A percentile compares a stretch with the other conserved stretches of the same genome.
Conservation (phyloP, 805 yeast genomes). For the Starmera caribaea region DNA sequence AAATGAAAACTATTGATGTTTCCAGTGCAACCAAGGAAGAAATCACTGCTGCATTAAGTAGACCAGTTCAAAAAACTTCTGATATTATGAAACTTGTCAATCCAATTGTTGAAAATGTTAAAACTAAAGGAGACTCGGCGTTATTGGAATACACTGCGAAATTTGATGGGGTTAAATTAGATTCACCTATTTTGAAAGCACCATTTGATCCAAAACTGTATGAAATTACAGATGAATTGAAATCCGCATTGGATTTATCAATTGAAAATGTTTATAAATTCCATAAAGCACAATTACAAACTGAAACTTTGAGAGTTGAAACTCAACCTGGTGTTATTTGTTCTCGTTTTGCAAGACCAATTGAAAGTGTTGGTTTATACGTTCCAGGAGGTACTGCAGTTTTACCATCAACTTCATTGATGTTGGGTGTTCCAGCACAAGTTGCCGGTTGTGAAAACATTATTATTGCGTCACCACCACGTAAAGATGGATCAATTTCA, state of each 20-base stretch:
- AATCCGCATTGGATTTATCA: slow-evolving; percentile 80
- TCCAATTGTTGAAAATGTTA: slow-evolving; percentile 80
- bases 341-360: slow-evolving; percentile 91
- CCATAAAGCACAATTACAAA: slow-evolving; percentile 87
- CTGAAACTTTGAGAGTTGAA: slow-evolving; percentile 69
- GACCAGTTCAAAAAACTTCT: slow-evolving; percentile 94
- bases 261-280: slow-evolving; percentile 82
- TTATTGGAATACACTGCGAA: slow-evolving; percentile 82
- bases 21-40: slow-evolving; percentile 31
- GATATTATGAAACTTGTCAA: slow-evolving; percentile 88
- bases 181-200: slow-evolving; percentile 68
- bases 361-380: slow-evolving; percentile 89
- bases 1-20: slow-evolving; percentile 36
- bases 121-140: slow-evolving; percentile 74
- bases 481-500: slow-evolving; percentile 83
- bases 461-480: slow-evolving; percentile 90
- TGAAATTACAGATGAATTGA: slow-evolving; percentile 64
- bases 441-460: slow-evolving; percentile 96
- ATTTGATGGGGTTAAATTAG: slow-evolving; percentile 75
- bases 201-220: slow-evolving; percentile 80
- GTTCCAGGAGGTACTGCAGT: slow-evolving; percentile 99
- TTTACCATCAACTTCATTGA: slow-evolving; percentile 92
- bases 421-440: slow-evolving; percentile 97
- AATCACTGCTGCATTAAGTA: slow-evolving; percentile 55
- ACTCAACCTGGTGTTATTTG: slow-evolving; percentile 92